Evolutionary conservation across 2,329 filamentous ascomycete species (phyloP).

Genomic region (Calonectria hongkongensis): DNA sequence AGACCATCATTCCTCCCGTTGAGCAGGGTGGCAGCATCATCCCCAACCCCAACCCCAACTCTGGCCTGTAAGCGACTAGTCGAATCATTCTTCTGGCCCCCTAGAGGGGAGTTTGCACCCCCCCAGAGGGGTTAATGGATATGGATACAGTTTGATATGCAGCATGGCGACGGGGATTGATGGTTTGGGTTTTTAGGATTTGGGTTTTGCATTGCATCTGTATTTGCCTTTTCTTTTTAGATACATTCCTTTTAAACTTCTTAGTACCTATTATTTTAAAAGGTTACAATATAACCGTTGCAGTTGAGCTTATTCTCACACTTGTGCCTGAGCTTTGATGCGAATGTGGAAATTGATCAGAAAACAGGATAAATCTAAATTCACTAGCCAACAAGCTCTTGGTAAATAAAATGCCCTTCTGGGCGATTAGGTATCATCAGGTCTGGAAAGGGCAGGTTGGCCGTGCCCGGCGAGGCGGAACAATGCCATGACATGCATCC

Average conservation of each 20-base stretch:
- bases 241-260: conserved; percentile 41
- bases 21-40: conserved; percentile 62
- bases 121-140: neutral
- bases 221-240: conserved; percentile 28
- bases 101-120: neutral
- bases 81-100: neutral
- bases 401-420: neutral
- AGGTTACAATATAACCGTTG: conserved; percentile 25
- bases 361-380: neutral
- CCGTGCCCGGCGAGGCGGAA: neutral
- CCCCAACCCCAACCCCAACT: conserved; percentile 64
- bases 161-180: conserved; percentile 26
- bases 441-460: neutral
- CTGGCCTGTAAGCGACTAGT: conserved; percentile 58
- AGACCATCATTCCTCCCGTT: conserved; percentile 56
- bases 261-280: conserved; percentile 30
- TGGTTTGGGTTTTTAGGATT: neutral
- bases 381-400: neutral
- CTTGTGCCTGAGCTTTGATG: neutral
- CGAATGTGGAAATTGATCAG: neutral
- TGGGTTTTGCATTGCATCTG: conserved; percentile 35
- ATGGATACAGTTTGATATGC: conserved; percentile 26
- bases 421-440: neutral
- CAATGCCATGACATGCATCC: neutral
- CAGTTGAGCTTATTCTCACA: neutral